Percentiles rank a stretch among this genome's conserved stretches.
Conservation (phyloP, 768 basidiomycete genomes). For the Amanita rimosa region DNA sequence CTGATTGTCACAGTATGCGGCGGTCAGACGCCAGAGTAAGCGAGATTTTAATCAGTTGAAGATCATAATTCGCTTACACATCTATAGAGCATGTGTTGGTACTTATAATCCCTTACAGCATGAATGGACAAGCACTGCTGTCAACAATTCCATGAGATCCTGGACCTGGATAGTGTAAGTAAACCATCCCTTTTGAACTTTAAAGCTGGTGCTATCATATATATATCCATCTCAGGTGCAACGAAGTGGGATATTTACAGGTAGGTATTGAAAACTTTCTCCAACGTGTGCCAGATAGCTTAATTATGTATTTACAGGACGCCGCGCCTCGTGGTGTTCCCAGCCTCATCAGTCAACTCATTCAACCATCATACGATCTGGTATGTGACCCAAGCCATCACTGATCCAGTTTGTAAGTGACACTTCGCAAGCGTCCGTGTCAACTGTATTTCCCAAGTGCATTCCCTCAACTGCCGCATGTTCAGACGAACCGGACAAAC, state of each 20-base stretch:
- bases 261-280: constrained; percentile 11
- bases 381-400: constrained; percentile 18
- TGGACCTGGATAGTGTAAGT: constrained; percentile 62
- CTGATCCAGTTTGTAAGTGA: neutral
- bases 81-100: constrained; percentile 27
- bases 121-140: constrained; percentile 41
- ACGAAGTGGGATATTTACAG: constrained; percentile 55
- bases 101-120: constrained; percentile 26
- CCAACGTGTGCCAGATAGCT: neutral
- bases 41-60: neutral
- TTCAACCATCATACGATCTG: constrained; percentile 45
- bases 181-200: neutral
- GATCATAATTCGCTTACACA: neutral
- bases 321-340: constrained; percentile 26
- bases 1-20: constrained; percentile 36
- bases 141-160: constrained; percentile 48
- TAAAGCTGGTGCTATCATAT: neutral
- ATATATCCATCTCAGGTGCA: constrained; percentile 34
- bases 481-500: constrained; percentile 34
- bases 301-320: constrained; percentile 18
- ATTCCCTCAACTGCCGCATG: constrained; percentile 35
- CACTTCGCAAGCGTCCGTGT: constrained; percentile 46
- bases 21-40: constrained; percentile 33
- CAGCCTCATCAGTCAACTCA: constrained; percentile 41
- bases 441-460: constrained; percentile 52